Conservation (phyloP, 495 filamentous ascomycete species). For the Letharia lupina region DNA sequence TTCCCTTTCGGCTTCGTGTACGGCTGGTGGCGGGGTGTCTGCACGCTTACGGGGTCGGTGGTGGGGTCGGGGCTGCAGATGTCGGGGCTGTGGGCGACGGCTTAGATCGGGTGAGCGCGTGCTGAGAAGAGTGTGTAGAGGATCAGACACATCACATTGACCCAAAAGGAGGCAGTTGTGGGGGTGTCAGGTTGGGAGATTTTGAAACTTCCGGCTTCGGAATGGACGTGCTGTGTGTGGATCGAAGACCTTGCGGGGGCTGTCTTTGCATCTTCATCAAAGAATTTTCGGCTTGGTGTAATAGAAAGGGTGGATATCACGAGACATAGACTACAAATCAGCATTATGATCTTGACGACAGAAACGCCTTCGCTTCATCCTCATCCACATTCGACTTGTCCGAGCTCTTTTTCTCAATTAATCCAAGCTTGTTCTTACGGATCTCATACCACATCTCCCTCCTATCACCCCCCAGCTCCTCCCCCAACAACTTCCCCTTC, state of each 20-base stretch:
- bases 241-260: background rate
- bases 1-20: slow-evolving; percentile 12
- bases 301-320: background rate
- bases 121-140: background rate
- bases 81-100: slow-evolving; percentile 1
- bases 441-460: slow-evolving; percentile 76
- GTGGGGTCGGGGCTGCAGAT: slow-evolving; percentile 6
- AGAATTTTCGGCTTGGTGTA: background rate
- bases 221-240: too few relatives aligned
- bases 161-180: background rate
- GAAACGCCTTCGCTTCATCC: slow-evolving; percentile 58
- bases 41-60: background rate
- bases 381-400: slow-evolving; percentile 55
- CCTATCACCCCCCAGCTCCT: slow-evolving; percentile 72
- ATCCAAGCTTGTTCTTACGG: slow-evolving; percentile 54
- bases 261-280: background rate
- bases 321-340: background rate
- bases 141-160: background rate
- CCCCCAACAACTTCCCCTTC: slow-evolving; percentile 61
- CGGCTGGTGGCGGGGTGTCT: slow-evolving; percentile 5
- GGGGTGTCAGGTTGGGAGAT: background rate
- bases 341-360: slow-evolving; percentile 7
- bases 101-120: background rate
- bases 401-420: slow-evolving; percentile 57
- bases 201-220: too few relatives aligned